Evolutionary conservation across 768 basidiomycete species (phyloP), one percentile per base, ranked within the genome.

Genomic region (Phaffia australis): DNA sequence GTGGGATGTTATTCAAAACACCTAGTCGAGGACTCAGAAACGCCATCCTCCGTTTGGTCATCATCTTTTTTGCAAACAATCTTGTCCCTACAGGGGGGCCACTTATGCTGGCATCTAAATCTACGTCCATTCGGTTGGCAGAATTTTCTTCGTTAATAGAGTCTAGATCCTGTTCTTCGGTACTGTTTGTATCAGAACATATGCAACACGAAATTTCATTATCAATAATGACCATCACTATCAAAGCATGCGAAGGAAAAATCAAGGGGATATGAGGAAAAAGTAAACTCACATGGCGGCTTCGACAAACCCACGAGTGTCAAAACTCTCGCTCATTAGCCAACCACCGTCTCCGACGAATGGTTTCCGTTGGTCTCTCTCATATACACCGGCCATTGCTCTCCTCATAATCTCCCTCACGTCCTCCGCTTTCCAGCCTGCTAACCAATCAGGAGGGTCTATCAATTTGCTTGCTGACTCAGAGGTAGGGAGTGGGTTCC

Each of bases 291-390:
- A 88, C 83, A 91, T 80, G 9, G 88, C 94, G 2, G 92, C 91
- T 66, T 92, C 87, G 14, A 93, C 81, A 74, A 99, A 99, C 0
- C 82, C 81, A 11, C 73, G 73, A 71, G 87, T 76, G 69, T 87
- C 85, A n/a, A 82, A 76, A 48, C 82, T 79, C 30, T 79, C 78
- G 6, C 77, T 77, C 78, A 78, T 82, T 19, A 91, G 81, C 93
- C 93, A 99, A 71, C 93, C 89, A 35, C 85, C 86, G 3, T 81
- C 77, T 0, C 89, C 86, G 42, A 87, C 85, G 77, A 99, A 98
- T 0, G 85, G 83, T 64, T 85, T 81, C 42, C 93, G 78, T 35
- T 92, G 93, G 73, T 80, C 93, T 76, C 1, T 88, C 87, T 74
- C 92, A 87, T 11, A 99, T 84, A 5, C 84, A 85, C 51, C 86